Conservation (phyloP, 2,329 filamentous ascomycete species). For the Nemania sp. region DNA sequence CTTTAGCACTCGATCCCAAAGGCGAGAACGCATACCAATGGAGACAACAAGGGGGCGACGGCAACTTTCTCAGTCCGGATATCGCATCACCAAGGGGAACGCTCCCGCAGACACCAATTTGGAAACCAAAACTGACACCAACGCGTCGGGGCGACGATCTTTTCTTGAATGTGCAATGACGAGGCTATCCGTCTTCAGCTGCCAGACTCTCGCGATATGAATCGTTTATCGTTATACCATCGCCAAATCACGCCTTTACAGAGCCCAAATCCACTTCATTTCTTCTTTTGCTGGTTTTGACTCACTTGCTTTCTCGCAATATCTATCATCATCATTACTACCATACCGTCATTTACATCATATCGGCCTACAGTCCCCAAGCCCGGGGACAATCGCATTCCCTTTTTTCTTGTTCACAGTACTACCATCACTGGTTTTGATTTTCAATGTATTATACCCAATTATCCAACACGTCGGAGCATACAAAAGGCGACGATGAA, state of each 20-base stretch:
- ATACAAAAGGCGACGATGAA: conserved; percentile 6
- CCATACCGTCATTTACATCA: conserved; percentile 6
- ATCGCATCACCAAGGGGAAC: conserved; percentile 31
- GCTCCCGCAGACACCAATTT: conserved; percentile 57
- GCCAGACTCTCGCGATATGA: not conserved
- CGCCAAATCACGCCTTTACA: not conserved
- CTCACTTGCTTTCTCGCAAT: not conserved
- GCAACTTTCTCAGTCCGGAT: conserved; percentile 31
- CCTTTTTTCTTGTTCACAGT: conserved; percentile 4
- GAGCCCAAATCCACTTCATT: not conserved
- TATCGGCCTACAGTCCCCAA: not conserved
- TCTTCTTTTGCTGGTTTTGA: not conserved
- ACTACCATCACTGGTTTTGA: conserved; percentile 1
- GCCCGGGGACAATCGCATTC: not conserved
- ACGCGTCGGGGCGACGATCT: conserved; percentile 69
- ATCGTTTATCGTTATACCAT: not conserved
- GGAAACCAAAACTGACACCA: conserved; percentile 69
- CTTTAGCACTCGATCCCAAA: conserved; percentile 46
- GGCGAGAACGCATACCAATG: conserved; percentile 35
- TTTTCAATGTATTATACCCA: conserved; percentile 23
- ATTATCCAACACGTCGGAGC: not conserved
- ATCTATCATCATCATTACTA: not conserved
- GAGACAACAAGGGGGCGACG: conserved; percentile 32
- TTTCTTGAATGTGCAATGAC: conserved; percentile 59
- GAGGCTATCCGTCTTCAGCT: not conserved